Percentiles rank a stretch among this genome's conserved stretches.
Evolutionary conservation across 805 yeast genomes (phyloP).

Genomic region (Ogataea angusta): DNA sequence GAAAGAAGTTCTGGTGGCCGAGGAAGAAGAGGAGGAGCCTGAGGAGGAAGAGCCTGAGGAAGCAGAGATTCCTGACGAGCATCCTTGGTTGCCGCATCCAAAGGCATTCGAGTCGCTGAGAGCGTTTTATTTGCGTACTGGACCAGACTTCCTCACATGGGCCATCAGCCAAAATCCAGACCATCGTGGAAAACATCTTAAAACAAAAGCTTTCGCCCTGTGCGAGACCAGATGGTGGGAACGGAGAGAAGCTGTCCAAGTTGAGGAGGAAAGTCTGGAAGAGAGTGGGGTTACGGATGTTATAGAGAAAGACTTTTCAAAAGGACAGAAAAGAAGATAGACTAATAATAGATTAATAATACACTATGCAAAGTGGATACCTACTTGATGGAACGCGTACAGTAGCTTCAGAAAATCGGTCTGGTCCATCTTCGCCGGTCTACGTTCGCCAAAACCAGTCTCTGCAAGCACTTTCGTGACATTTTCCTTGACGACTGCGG

Average conservation of each 20-base stretch:
- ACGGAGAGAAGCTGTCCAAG: slow-evolving; percentile 87
- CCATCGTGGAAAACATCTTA: slow-evolving; percentile 84
- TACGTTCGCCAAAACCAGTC: slow-evolving; percentile 77
- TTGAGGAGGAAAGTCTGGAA: slow-evolving; percentile 84
- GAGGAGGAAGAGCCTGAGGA: slow-evolving; percentile 63
- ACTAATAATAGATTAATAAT: slow-evolving; percentile 5
- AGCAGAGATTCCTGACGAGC: slow-evolving; percentile 76
- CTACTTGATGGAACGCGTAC: slow-evolving; percentile 94
- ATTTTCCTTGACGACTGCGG: slow-evolving; percentile 57
- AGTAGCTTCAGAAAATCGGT: slow-evolving; percentile 83
- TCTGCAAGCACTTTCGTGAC: slow-evolving; percentile 71
- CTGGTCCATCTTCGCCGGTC: slow-evolving; percentile 94
- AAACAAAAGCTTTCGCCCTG: slow-evolving; percentile 83
- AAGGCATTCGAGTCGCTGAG: slow-evolving; percentile 86
- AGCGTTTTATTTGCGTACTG: slow-evolving; percentile 81
- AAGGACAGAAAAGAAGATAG: slow-evolving; percentile 51
- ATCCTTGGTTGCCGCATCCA: slow-evolving; percentile 98
- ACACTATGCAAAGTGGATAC: slow-evolving; percentile 84
- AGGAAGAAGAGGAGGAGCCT: slow-evolving; percentile 58
- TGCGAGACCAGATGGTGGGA: slow-evolving; percentile 99
- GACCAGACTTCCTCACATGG: slow-evolving; percentile 88
- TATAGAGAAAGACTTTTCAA: slow-evolving; percentile 62
- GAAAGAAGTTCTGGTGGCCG: slow-evolving; percentile 38
- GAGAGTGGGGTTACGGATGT: slow-evolving; percentile 93
- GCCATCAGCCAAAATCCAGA: slow-evolving; percentile 82